These are phyloP conservation scores for Wickerhamomyces tratensis DNA, from an alignment of 805 yeast genomes.

Conservation along the genomic window DNA sequence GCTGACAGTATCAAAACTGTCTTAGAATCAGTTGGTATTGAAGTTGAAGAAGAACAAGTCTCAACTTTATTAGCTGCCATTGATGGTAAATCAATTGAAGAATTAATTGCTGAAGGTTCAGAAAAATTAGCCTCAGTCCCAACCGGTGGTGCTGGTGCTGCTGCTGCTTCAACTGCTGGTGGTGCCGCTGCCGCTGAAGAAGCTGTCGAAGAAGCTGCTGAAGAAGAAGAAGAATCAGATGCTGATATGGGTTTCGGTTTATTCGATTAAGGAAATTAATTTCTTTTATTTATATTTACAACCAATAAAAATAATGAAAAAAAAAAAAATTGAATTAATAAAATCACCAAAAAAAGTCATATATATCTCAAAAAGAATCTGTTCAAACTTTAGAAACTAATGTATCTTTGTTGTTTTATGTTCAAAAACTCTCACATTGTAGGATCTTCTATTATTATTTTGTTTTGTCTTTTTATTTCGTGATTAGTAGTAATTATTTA, in stretches of 20 bases:
- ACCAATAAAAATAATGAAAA: too few relatives aligned
- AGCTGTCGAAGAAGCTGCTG: conserved; percentile 64
- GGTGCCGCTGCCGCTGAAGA: conserved; percentile 64
- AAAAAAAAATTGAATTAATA: too few relatives aligned
- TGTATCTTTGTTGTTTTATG: too few relatives aligned
- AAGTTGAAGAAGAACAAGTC: conserved; percentile 85
- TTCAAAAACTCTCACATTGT: too few relatives aligned
- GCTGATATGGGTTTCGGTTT: conserved; percentile 95
- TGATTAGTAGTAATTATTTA: too few relatives aligned
- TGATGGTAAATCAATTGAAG: conserved; percentile 88
- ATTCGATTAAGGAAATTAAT: conserved; percentile 67
- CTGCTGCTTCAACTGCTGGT: conserved; percentile 62
- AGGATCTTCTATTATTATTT: too few relatives aligned
- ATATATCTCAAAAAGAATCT: too few relatives aligned
- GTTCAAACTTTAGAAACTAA: too few relatives aligned
- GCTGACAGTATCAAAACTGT: conserved; percentile 85
- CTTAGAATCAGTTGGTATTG: conserved; percentile 92
- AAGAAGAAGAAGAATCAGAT: conserved; percentile 53
- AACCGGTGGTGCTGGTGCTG: conserved; percentile 93
- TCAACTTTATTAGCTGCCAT: conserved; percentile 72
- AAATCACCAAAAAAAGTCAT: too few relatives aligned
- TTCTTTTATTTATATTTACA: too few relatives aligned
- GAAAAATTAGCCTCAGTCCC: conserved; percentile 96
- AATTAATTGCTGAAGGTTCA: conserved; percentile 90
- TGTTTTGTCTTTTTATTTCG: too few relatives aligned